Base-by-base conservation (phyloP, 495 filamentous ascomycete species). In the Clohesyomyces aquaticus region DNA sequence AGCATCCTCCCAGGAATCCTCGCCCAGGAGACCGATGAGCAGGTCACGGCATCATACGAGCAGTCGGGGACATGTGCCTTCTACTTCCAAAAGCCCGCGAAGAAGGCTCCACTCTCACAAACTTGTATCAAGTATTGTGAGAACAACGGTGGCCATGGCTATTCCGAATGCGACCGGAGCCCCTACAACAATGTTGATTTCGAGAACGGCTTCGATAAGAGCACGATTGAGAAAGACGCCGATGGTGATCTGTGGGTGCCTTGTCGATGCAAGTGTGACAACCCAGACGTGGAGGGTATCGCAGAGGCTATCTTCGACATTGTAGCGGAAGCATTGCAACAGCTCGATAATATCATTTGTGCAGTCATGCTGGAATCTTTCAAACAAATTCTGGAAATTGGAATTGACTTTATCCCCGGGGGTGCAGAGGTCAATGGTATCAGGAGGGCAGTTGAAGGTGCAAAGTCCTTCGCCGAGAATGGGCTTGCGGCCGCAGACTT, bases 41-140 rank as follows among this genome's bases (percentile, higher is more conserved):
- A 41, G 35, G n/a, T 41, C 35, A n/a, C 35, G 9, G 35, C 35
- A 9, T 9, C 9, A 9, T 41, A n/a, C 9, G n/a, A n/a, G 35
- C n/a, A 9, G 35, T 9, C 35, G 35, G 35, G 35, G 35, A 41
- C n/a, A n/a, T 41, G 35, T 41, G 35, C 35, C 35, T 41, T 9
- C 35, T 41, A 41, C 35, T 41, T 9, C 9, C 9, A 41, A n/a
- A 41, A 41, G n/a, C 9, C n/a, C 9, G 35, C 9, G 9, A 41
- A 41, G 35, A 41, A 41, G 9, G n/a, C 9, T 41, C 35, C 9
- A n/a, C n/a, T 41, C 9, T 9, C 35, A n/a, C 9, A 41, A 9
- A 41, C 35, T 41, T 41, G 35, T n/a, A 41, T 41, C 35, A n/a
- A 41, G 35, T 41, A 41, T n/a, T 41, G 35, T n/a, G n/a, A 41